Evolutionary conservation across 495 filamentous ascomycete species (phyloP).

Genomic region (Penicillium maclennaniae): DNA sequence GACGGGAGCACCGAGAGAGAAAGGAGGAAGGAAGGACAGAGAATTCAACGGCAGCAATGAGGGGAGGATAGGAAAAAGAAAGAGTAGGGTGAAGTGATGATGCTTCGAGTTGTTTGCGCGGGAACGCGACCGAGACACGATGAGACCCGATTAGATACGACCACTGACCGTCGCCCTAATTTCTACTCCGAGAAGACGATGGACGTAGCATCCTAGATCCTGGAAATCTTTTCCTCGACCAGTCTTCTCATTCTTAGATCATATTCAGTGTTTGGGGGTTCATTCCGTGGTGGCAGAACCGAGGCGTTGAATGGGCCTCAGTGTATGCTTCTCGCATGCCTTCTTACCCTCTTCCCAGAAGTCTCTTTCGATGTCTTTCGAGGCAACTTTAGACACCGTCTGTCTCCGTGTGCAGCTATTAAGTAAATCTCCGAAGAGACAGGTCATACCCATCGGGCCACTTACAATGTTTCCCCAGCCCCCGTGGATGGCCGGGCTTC

Average conservation of each 20-base stretch:
- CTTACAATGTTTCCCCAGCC: too few relatives aligned
- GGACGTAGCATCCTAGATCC: neutral
- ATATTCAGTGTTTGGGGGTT: neutral
- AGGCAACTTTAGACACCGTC: too few relatives aligned
- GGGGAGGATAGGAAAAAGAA: neutral
- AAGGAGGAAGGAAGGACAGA: neutral
- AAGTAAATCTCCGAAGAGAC: too few relatives aligned
- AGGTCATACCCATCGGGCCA: too few relatives aligned
- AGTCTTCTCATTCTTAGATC: neutral
- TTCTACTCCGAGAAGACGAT: neutral
- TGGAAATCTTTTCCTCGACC: too few relatives aligned
- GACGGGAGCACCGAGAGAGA: neutral
- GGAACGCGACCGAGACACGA: conserved; percentile 25
- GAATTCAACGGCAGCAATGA: neutral
- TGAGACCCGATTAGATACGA: conserved; percentile 20
- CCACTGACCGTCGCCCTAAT: conserved; percentile 3
- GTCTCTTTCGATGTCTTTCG: too few relatives aligned
- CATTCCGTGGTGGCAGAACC: too few relatives aligned
- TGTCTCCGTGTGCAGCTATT: too few relatives aligned
- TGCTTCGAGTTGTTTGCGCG: conserved; percentile 34
- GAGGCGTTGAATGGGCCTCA: too few relatives aligned
- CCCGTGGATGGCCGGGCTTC: too few relatives aligned
- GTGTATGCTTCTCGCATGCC: too few relatives aligned
- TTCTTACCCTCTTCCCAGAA: too few relatives aligned
- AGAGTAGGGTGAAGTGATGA: conserved; percentile 17